Evolutionary conservation across 2,329 filamentous ascomycete species (phyloP).

Genomic region (Cladophialophora exuberans): DNA sequence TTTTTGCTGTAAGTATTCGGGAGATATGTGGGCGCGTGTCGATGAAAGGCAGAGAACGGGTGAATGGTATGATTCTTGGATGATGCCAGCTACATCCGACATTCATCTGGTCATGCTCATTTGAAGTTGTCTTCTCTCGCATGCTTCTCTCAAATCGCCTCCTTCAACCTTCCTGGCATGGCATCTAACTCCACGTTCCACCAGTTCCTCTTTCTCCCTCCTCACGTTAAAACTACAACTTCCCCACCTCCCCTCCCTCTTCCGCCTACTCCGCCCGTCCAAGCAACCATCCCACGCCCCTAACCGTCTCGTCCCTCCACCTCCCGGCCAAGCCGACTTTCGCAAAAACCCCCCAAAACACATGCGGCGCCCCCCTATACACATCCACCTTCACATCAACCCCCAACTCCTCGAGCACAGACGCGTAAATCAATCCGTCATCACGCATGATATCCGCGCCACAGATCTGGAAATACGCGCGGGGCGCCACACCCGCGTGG

Average conservation of each 20-base stretch:
- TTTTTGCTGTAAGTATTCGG: slow-evolving; percentile 32
- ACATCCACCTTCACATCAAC: slow-evolving; percentile 50
- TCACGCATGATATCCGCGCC: slow-evolving; percentile 57
- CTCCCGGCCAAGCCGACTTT: slow-evolving; percentile 16
- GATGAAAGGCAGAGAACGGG: too few relatives aligned
- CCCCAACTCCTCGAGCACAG: slow-evolving; percentile 46
- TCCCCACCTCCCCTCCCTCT: not conserved
- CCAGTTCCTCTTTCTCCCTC: too few relatives aligned
- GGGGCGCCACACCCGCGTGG: slow-evolving; percentile 44
- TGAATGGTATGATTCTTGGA: too few relatives aligned
- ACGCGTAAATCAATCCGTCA: slow-evolving; percentile 57
- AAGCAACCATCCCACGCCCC: slow-evolving; percentile 19
- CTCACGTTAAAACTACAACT: not conserved
- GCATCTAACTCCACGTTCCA: too few relatives aligned
- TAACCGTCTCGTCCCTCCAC: slow-evolving; percentile 27
- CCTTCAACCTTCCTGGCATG: too few relatives aligned
- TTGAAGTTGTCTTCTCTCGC: too few relatives aligned
- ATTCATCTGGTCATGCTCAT: too few relatives aligned
- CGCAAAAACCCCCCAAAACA: slow-evolving; percentile 33
- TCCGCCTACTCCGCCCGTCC: not conserved
- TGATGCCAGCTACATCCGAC: too few relatives aligned
- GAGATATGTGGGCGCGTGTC: too few relatives aligned
- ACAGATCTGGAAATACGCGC: slow-evolving; percentile 54
- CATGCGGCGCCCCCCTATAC: slow-evolving; percentile 48
- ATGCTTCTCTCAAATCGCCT: too few relatives aligned